A percentile compares a stretch with the other conserved stretches of the same genome.
Evolutionary conservation across 306 rosid genomes (phyloP).

Genomic region (Glycine soja): DNA sequence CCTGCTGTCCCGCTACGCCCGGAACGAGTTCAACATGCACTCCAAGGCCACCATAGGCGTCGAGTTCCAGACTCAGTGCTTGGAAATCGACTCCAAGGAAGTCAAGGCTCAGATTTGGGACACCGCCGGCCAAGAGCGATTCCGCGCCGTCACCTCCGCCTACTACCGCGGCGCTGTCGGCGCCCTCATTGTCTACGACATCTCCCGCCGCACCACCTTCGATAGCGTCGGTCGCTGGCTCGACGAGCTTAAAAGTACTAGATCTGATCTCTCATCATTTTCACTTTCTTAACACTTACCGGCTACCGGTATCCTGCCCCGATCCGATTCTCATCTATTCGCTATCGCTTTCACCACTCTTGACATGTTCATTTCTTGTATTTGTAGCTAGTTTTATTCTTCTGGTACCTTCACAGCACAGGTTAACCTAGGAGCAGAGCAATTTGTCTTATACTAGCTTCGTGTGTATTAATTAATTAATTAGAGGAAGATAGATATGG

Average conservation of each 20-base stretch:
- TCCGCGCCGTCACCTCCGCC: constrained; percentile 95
- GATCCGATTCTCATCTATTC: too few relatives aligned
- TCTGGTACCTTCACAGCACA: too few relatives aligned
- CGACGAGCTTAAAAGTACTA: constrained; percentile 86
- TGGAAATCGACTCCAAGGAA: constrained; percentile 84
- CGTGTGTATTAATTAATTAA: too few relatives aligned
- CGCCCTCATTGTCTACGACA: constrained; percentile 86
- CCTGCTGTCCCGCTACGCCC: constrained; percentile 79
- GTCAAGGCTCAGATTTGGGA: constrained; percentile 99
- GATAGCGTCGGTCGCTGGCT: constrained; percentile 93
- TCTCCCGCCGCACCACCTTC: constrained; percentile 83
- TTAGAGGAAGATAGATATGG: too few relatives aligned
- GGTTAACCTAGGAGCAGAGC: too few relatives aligned
- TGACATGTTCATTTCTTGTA: too few relatives aligned
- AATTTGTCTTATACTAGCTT: too few relatives aligned
- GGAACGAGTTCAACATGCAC: constrained; percentile 85
- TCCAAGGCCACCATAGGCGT: constrained; percentile 98
- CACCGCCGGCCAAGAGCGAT: constrained; percentile 96
- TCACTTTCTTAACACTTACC: too few relatives aligned
- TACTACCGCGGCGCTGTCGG: constrained; percentile 95
- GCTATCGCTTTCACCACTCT: too few relatives aligned
- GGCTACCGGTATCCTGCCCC: too few relatives aligned
- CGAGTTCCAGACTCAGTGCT: constrained; percentile 87
- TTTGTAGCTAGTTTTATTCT: too few relatives aligned
- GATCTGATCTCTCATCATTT: too few relatives aligned